Conservation (phyloP, 2,329 filamentous ascomycete genomes). For the Diaporthe vaccinii region DNA sequence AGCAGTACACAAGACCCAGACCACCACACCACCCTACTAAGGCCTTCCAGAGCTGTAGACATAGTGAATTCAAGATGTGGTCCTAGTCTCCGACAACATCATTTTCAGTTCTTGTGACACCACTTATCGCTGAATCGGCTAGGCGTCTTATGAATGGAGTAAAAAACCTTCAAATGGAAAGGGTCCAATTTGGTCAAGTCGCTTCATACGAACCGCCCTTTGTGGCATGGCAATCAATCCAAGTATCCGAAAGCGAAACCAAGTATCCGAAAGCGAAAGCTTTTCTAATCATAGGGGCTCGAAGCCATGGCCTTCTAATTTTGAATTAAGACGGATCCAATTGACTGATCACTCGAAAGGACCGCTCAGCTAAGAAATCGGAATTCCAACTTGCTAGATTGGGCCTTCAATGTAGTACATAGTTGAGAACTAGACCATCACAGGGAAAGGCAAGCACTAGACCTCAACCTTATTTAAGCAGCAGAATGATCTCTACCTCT, state of each 20-base stretch:
- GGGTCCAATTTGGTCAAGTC: neutral
- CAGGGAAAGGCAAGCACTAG: neutral
- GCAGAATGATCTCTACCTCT: neutral
- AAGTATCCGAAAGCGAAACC: neutral
- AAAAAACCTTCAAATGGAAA: neutral
- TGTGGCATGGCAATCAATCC: neutral
- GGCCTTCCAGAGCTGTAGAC: too few relatives aligned
- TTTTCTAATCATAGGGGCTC: neutral
- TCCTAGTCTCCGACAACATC: neutral
- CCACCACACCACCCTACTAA: too few relatives aligned
- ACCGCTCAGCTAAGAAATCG: too few relatives aligned
- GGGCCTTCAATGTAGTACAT: neutral
- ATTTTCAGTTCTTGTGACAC: neutral
- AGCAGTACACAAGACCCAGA: neutral
- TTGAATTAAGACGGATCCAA: too few relatives aligned
- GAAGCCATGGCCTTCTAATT: too few relatives aligned
- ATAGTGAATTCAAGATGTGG: neutral
- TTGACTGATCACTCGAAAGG: too few relatives aligned
- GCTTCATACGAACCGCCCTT: neutral
- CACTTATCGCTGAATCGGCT: neutral
- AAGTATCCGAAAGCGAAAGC: neutral
- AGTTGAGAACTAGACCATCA: neutral
- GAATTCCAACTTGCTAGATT: too few relatives aligned
- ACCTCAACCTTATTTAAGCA: conserved; percentile 5
- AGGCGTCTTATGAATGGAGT: neutral